These are phyloP conservation scores for Termitomyces sp. DNA, from an alignment of 768 basidiomycete species.

Conservation along the genomic window DNA sequence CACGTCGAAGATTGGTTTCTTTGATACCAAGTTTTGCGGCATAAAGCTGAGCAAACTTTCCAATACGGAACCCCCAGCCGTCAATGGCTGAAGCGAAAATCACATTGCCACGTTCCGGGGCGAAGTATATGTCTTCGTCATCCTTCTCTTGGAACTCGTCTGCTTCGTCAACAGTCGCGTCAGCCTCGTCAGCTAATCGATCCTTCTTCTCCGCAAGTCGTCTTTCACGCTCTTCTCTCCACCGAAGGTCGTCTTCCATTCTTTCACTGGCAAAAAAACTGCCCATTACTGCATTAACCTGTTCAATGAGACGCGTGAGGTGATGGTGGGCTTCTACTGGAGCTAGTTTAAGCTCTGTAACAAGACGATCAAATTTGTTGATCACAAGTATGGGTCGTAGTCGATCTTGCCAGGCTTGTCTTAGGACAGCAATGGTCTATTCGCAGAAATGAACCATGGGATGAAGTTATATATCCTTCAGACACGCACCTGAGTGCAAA, in stretches of 20 bases:
- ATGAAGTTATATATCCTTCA: background rate
- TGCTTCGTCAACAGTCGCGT: conserved; percentile 52
- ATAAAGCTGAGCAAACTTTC: conserved; percentile 92
- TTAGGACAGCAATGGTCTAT: conserved; percentile 91
- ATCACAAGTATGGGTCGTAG: conserved; percentile 91
- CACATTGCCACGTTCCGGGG: conserved; percentile 93
- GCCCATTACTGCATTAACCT: conserved; percentile 98
- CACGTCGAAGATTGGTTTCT: conserved; percentile 78
- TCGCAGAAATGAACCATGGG: background rate
- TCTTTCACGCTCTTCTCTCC: conserved; percentile 89
- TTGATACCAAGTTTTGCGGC: conserved; percentile 87
- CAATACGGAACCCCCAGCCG: conserved; percentile 95
- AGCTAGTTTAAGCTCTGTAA: conserved; percentile 88
- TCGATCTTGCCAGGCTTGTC: conserved; percentile 91
- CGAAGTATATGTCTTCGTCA: conserved; percentile 97
- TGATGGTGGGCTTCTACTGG: conserved; percentile 95
- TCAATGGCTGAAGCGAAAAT: conserved; percentile 95
- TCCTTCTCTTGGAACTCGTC: conserved; percentile 91
- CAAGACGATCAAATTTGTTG: conserved; percentile 93
- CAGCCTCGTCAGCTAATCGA: conserved; percentile 59
- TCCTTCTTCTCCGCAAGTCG: conserved; percentile 77
- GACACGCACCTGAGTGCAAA: conserved; percentile 82
- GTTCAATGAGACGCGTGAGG: conserved; percentile 88
- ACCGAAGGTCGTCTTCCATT: conserved; percentile 94
- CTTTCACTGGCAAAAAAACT: conserved; percentile 91